Percentiles rank a stretch among this genome's conserved stretches.
These are phyloP conservation scores for Haplosporangium gracile DNA, from an alignment of 192 early-diverging fungal genomes.

Conservation along the genomic window DNA sequence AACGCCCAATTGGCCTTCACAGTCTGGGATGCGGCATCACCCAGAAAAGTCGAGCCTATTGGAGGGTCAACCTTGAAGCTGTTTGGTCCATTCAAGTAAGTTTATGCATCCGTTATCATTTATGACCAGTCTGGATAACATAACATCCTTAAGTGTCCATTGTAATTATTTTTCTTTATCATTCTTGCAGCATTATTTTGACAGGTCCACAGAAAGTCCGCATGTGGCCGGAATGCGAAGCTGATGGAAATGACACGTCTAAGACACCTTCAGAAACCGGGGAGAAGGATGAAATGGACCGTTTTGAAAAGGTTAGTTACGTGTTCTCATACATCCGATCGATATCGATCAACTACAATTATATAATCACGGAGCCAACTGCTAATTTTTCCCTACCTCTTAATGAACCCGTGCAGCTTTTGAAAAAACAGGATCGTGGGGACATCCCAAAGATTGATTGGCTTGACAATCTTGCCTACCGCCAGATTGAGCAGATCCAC, in stretches of 20 bases:
- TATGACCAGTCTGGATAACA: not conserved
- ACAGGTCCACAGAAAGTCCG: constrained; percentile 87
- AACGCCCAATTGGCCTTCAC: constrained; percentile 78
- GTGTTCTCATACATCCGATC: not conserved
- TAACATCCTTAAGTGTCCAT: not conserved
- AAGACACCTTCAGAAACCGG: constrained; percentile 68
- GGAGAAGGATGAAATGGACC: constrained; percentile 80
- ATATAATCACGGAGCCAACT: not conserved
- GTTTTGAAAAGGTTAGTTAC: constrained; percentile 79
- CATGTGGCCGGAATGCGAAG: constrained; percentile 76
- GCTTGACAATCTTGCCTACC: constrained; percentile 92
- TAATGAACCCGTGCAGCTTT: constrained; percentile 53
- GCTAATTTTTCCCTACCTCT: not conserved
- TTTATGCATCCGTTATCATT: not conserved
- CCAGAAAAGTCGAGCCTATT: constrained; percentile 77
- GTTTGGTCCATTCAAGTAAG: constrained; percentile 85
- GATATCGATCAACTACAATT: not conserved
- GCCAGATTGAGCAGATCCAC: constrained; percentile 88
- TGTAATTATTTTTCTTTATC: not conserved
- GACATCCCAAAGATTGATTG: constrained; percentile 91
- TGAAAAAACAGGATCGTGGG: constrained; percentile 89
- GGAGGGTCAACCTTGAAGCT: constrained; percentile 84
- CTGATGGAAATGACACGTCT: constrained; percentile 70
- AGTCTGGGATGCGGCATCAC: constrained; percentile 85
- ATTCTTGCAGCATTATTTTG: constrained; percentile 73